Conservation (phyloP, 139 green algal genomes). For the Microglena sp. region DNA sequence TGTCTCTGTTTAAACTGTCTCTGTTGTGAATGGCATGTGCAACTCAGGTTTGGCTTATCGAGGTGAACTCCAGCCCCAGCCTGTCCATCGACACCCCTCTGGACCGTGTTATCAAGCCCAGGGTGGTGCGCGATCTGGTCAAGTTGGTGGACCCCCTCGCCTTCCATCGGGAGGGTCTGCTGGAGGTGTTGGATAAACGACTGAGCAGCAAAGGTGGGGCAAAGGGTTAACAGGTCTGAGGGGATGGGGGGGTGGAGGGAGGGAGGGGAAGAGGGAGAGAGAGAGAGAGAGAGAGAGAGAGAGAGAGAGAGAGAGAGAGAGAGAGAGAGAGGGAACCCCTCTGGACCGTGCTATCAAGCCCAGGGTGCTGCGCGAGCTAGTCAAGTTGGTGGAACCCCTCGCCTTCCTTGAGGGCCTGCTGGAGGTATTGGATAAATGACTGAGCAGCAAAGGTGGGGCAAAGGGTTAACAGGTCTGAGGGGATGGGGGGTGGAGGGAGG, state of each 20-base stretch:
- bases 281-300: not conserved
- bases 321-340: constrained; percentile 22
- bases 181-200: constrained; percentile 9
- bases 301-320: no score
- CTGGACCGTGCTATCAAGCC: constrained; percentile 34
- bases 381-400: constrained; percentile 29
- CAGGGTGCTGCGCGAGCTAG: constrained; percentile 19
- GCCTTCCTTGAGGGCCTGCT: constrained; percentile 24
- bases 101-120: constrained; percentile 26
- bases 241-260: not conserved
- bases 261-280: no score
- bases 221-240: not conserved
- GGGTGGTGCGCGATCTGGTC: constrained; percentile 23
- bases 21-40: no score
- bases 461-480: constrained; percentile 4
- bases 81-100: constrained; percentile 42
- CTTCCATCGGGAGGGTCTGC: constrained; percentile 26
- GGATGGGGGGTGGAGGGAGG: no score
- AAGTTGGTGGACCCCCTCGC: constrained; percentile 28
- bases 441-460: not conserved
- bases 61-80: constrained; percentile 59
- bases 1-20: no score
- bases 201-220: constrained; percentile 1
- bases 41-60: constrained; percentile 47
- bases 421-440: constrained; percentile 7